phyloP scores from a whole-genome alignment of 495 filamentous ascomycete genomes.

The Collariella sp. region DNA sequence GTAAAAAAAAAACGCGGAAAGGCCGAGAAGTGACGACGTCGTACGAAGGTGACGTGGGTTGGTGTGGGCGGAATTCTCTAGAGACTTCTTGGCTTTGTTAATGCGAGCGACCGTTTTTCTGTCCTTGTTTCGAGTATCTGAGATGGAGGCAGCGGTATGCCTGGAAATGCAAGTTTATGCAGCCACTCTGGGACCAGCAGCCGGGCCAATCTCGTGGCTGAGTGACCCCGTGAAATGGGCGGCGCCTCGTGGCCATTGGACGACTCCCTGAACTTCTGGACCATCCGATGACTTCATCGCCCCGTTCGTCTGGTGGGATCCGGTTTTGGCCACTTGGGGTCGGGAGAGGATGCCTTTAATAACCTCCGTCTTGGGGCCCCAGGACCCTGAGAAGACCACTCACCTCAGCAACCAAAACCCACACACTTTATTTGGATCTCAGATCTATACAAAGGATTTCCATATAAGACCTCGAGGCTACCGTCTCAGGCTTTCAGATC shows the following conservation, averaged over 20 bases:
- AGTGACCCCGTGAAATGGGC: background rate
- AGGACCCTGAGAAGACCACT: constrained; percentile 1
- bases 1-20: no score
- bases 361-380: constrained; percentile 5
- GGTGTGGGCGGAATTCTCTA: background rate
- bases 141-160: background rate
- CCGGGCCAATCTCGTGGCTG: background rate
- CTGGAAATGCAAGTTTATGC: constrained; percentile 6
- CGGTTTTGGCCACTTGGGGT: constrained; percentile 12
- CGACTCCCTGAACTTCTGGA: background rate
- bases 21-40: constrained; percentile 22
- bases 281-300: constrained; percentile 22
- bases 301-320: constrained; percentile 8
- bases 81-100: background rate
- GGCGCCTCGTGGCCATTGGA: constrained; percentile 4
- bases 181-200: background rate
- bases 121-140: background rate
- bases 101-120: background rate
- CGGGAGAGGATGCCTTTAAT: constrained; percentile 14
- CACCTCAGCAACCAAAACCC: background rate
- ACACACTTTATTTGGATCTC: background rate
- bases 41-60: constrained; percentile 4
- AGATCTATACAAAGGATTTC: no score
- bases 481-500: background rate
- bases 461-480: background rate